A percentile compares a stretch with the other conserved stretches of the same genome.
These are phyloP conservation scores for Neurospora sp. DNA, from an alignment of 495 filamentous ascomycete genomes.

Conservation along the genomic window DNA sequence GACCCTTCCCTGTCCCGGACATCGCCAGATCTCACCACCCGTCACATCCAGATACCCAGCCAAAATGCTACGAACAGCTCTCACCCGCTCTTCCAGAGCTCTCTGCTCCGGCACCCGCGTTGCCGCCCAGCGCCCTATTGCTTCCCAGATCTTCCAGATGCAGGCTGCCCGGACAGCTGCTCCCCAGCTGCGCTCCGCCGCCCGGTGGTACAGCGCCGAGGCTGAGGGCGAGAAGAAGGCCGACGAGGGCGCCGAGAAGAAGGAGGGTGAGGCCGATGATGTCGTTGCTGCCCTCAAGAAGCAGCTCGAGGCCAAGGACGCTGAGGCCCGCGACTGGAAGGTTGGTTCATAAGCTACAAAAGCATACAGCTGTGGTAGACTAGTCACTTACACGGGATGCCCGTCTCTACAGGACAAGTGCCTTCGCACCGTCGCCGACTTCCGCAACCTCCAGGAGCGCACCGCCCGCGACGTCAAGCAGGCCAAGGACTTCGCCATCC, in stretches of 20 bases:
- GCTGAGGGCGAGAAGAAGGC: slow-evolving; percentile 23
- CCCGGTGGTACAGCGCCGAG: slow-evolving; percentile 40
- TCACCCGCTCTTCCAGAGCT: slow-evolving; percentile 30
- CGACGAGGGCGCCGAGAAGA: slow-evolving; percentile 8
- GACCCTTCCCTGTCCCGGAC: background rate
- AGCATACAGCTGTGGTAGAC: background rate
- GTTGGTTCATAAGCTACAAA: slow-evolving; percentile 34
- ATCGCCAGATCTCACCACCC: background rate
- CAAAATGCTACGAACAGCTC: slow-evolving; percentile 36
- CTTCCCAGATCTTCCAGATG: slow-evolving; percentile 22
- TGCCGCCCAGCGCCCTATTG: slow-evolving; percentile 18
- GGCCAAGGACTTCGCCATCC: slow-evolving; percentile 86
- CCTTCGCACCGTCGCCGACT: slow-evolving; percentile 86
- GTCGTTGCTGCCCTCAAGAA: slow-evolving; percentile 37
- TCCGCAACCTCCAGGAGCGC: slow-evolving; percentile 92
- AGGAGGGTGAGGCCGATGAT: slow-evolving; percentile 17
- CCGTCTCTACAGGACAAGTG: slow-evolving; percentile 64
- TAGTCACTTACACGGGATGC: slow-evolving; percentile 1
- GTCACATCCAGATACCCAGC: slow-evolving; percentile 3
- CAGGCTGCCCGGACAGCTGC: slow-evolving; percentile 18
- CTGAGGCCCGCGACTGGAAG: slow-evolving; percentile 78
- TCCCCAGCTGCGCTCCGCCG: slow-evolving; percentile 10
- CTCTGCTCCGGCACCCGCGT: slow-evolving; percentile 19
- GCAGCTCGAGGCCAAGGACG: slow-evolving; percentile 76
- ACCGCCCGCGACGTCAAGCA: slow-evolving; percentile 81